Evolutionary conservation across 2,329 filamentous ascomycete genomes (phyloP).

Genomic region (Endoconidiophora laricicola): DNA sequence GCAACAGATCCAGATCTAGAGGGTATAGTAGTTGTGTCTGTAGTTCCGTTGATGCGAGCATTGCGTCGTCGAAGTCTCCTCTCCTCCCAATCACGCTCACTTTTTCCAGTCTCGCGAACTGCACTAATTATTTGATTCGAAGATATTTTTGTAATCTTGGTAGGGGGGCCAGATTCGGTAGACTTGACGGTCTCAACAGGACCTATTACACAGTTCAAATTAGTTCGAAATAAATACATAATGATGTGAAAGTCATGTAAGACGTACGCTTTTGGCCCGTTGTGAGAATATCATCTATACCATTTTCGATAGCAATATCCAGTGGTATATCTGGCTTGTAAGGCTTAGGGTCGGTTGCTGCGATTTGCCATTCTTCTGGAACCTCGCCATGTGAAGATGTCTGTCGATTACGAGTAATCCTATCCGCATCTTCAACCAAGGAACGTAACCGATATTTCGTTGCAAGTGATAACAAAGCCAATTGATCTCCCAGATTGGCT

Average conservation of each 20-base stretch:
- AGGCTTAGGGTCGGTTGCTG: conserved; percentile 40
- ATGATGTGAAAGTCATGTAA: neutral
- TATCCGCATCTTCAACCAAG: conserved; percentile 60
- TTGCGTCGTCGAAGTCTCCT: conserved; percentile 50
- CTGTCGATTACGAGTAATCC: conserved; percentile 53
- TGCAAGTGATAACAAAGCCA: conserved; percentile 68
- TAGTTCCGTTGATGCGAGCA: conserved; percentile 41
- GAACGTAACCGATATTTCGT: conserved; percentile 63
- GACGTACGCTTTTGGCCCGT: conserved; percentile 10
- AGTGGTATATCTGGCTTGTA: conserved; percentile 14
- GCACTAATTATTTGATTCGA: conserved; percentile 32
- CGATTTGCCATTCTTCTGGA: conserved; percentile 57
- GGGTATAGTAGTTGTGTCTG: conserved; percentile 30
- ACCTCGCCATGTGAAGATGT: conserved; percentile 65
- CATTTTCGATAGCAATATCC: neutral
- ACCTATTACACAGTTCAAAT: conserved; percentile 2
- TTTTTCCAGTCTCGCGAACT: conserved; percentile 44
- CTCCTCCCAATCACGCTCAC: conserved; percentile 59
- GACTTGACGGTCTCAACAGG: conserved; percentile 14
- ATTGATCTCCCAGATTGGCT: conserved; percentile 60
- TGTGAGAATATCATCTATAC: neutral
- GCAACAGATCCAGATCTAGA: conserved; percentile 40
- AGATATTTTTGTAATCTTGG: conserved; percentile 32
- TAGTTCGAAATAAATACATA: neutral
- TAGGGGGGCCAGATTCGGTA: conserved; percentile 19